These are phyloP conservation scores for Balakata baccata DNA, from an alignment of 345 rosid genomes.

Conservation along the genomic window DNA sequence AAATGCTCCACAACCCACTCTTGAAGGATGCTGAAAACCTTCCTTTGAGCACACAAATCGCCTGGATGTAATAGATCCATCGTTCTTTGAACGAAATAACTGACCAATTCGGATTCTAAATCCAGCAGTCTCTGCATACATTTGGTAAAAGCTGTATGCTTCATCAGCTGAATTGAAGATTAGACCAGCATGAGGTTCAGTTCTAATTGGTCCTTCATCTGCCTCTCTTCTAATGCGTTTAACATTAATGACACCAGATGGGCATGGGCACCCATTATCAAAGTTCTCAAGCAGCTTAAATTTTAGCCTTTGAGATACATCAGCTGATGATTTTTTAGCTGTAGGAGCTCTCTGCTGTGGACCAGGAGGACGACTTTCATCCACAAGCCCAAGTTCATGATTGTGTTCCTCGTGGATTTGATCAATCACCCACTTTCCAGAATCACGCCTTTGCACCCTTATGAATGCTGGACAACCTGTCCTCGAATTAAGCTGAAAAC, in stretches of 20 bases:
- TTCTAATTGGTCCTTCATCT: constrained; percentile 37
- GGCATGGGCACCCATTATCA: constrained; percentile 38
- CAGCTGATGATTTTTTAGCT: constrained; percentile 36
- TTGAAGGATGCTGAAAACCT: constrained; percentile 94
- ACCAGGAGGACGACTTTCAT: constrained; percentile 32
- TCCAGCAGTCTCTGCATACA: constrained; percentile 64
- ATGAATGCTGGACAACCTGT: constrained; percentile 84
- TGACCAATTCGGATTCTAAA: constrained; percentile 88
- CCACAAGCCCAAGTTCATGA: constrained; percentile 61
- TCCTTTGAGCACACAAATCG: constrained; percentile 92
- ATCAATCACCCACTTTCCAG: constrained; percentile 88
- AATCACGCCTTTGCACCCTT: constrained; percentile 71
- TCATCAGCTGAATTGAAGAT: constrained; percentile 75
- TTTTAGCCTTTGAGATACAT: constrained; percentile 44
- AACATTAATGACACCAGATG: constrained; percentile 46
- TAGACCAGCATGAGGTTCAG: constrained; percentile 62
- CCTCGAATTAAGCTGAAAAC: constrained; percentile 82
- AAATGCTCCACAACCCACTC: constrained; percentile 90
- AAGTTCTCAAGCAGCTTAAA: constrained; percentile 46
- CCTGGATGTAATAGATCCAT: constrained; percentile 75
- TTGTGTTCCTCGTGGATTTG: constrained; percentile 82
- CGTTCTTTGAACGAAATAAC: constrained; percentile 79
- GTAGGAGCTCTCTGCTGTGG: constrained; percentile 36
- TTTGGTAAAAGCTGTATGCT: constrained; percentile 68
- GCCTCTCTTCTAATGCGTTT: constrained; percentile 56